Evolutionary conservation across 176 grass and related monocot genomes (phyloP).

Genomic region (Paspalum notatum): DNA sequence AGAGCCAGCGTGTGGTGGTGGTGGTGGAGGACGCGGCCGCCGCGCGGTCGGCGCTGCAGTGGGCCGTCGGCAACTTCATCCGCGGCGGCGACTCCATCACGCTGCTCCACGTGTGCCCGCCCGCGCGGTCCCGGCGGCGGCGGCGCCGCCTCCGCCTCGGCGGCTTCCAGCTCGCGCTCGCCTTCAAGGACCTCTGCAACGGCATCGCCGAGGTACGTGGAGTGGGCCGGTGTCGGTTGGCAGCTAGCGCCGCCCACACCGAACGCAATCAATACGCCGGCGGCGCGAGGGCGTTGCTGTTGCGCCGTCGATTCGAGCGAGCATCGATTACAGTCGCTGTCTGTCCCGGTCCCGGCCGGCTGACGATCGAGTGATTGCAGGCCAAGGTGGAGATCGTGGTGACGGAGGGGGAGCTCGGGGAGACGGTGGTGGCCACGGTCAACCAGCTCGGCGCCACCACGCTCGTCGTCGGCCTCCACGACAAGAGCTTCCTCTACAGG

Average conservation of each 20-base stretch:
- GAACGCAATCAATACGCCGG: conserved; percentile 16
- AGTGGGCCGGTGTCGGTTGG: background rate
- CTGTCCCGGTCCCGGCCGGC: background rate
- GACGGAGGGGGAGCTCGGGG: conserved; percentile 72
- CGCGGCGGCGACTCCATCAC: conserved; percentile 82
- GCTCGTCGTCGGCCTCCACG: conserved; percentile 87
- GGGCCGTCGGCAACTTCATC: conserved; percentile 90
- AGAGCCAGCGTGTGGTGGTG: conserved; percentile 84
- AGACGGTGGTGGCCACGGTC: conserved; percentile 66
- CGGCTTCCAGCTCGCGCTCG: conserved; percentile 91
- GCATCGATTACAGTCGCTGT: background rate
- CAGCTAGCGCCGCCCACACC: background rate
- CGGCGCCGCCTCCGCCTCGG: conserved; percentile 62
- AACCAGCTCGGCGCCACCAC: conserved; percentile 67
- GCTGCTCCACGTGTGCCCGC: conserved; percentile 86
- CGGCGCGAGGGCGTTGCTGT: background rate
- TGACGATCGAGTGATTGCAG: background rate
- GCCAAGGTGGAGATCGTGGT: conserved; percentile 97
- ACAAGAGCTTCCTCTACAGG: conserved; percentile 87
- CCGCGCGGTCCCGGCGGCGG: conserved; percentile 48
- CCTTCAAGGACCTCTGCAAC: conserved; percentile 94
- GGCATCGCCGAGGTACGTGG: conserved; percentile 76
- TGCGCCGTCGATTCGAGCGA: background rate
- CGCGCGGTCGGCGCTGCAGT: conserved; percentile 68
- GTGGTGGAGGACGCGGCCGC: conserved; percentile 80